phyloP scores from a whole-genome alignment of 2,329 filamentous ascomycete species.

The Tolypocladium tundrense region DNA sequence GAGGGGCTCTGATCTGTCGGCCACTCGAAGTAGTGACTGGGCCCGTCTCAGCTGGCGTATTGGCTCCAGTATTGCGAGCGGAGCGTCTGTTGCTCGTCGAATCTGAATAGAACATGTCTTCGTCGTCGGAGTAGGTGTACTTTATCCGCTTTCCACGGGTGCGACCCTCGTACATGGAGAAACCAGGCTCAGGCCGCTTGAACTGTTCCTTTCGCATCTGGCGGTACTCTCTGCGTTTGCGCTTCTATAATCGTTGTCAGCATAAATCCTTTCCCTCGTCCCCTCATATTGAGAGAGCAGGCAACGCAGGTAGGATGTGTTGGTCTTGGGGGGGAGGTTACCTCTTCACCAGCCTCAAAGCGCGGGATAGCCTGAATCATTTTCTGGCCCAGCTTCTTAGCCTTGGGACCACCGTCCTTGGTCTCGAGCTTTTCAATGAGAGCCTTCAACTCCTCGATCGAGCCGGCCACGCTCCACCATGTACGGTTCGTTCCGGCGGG shows the following conservation, averaged over 20 bases:
- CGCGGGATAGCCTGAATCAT: constrained; percentile 73
- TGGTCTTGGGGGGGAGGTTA: constrained; percentile 27
- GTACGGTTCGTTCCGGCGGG: constrained; percentile 63
- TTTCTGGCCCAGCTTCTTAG: constrained; percentile 65
- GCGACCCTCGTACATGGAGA: constrained; percentile 90
- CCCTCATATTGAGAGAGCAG: background rate
- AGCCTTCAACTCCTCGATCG: constrained; percentile 71
- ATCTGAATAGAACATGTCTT: constrained; percentile 59
- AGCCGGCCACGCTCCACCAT: constrained; percentile 89
- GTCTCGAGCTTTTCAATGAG: constrained; percentile 67
- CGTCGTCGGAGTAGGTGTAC: constrained; percentile 91
- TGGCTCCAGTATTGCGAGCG: constrained; percentile 61
- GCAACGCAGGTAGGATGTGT: background rate
- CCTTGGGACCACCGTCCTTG: constrained; percentile 71
- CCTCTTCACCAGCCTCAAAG: constrained; percentile 89
- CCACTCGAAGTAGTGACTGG: constrained; percentile 72
- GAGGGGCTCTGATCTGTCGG: constrained; percentile 65
- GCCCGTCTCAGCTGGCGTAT: constrained; percentile 59
- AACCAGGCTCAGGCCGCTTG: constrained; percentile 75
- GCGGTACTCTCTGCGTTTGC: constrained; percentile 85
- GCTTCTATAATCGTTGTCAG: constrained; percentile 53
- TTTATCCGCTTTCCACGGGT: constrained; percentile 93
- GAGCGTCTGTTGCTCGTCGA: constrained; percentile 54
- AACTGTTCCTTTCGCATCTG: constrained; percentile 79
- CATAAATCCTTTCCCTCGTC: background rate